phyloP scores from a whole-genome alignment of 495 filamentous ascomycete genomes.

The Annulohypoxylon stygium region DNA sequence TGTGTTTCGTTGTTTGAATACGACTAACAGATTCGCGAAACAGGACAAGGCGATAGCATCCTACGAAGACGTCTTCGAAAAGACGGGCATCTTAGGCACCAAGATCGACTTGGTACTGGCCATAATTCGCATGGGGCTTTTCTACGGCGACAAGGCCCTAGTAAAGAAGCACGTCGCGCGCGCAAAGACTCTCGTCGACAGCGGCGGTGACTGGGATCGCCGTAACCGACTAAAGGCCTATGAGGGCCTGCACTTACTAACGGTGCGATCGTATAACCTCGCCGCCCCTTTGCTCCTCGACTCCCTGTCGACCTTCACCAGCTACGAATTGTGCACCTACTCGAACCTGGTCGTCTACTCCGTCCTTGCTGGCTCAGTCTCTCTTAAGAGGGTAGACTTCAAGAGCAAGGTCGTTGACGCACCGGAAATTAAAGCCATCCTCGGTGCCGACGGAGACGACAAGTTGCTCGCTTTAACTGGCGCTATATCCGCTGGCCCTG shows the following conservation, averaged over 20 bases:
- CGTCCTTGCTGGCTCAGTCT: slow-evolving; percentile 92
- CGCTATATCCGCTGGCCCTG: slow-evolving; percentile 80
- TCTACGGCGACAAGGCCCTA: slow-evolving; percentile 90
- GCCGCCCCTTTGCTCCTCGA: slow-evolving; percentile 95
- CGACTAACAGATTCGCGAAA: slow-evolving; percentile 21
- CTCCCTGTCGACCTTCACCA: slow-evolving; percentile 97
- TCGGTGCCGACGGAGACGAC: slow-evolving; percentile 85
- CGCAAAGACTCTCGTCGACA: slow-evolving; percentile 89
- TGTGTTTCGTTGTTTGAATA: slow-evolving; percentile 6
- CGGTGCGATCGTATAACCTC: slow-evolving; percentile 86
- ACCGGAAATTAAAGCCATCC: slow-evolving; percentile 95
- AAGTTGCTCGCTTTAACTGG: slow-evolving; percentile 83
- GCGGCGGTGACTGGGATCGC: slow-evolving; percentile 97
- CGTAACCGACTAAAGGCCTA: slow-evolving; percentile 98
- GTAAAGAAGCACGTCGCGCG: slow-evolving; percentile 95
- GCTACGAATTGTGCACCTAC: slow-evolving; percentile 97
- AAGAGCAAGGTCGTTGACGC: slow-evolving; percentile 98
- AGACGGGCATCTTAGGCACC: slow-evolving; percentile 91
- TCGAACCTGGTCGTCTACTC: slow-evolving; percentile 94
- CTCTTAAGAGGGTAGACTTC: slow-evolving; percentile 96
- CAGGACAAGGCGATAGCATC: slow-evolving; percentile 93
- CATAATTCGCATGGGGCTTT: slow-evolving; percentile 93
- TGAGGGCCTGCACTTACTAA: slow-evolving; percentile 93
- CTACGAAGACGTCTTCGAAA: slow-evolving; percentile 92
- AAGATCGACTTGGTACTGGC: slow-evolving; percentile 97